Base-by-base conservation (phyloP, 139 green algal species). In the Coelastrella sp. region DNA sequence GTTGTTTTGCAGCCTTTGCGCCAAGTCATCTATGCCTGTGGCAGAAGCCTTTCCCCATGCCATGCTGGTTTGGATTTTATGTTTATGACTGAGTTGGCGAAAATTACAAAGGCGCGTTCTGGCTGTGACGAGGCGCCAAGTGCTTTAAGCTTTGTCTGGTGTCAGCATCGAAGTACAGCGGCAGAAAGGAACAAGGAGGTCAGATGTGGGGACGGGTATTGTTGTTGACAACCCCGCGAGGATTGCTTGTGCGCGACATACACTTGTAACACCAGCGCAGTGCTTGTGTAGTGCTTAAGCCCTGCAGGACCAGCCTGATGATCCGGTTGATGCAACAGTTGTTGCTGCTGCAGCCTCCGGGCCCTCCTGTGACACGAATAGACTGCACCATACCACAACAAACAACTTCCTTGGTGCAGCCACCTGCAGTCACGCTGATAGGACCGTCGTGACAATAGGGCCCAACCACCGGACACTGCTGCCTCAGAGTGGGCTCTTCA, bases 31-130 rank as follows among this genome's bases (percentile, higher is more conserved):
- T 0, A 93, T 73, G 4, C 86, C 89, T 2, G 68, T 74, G 0
- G 71, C 90, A 57, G 57, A 56, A 56, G 73, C 23, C 59, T 86
- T 82, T 11, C 92, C 92, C 92, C 92, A 94, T 6, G 68, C 92
- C 92, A 94, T 94, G 16, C 10, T 75, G 19, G 47, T 58, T 19
- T 80, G 74, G 5, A 56, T 13, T 11, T 56, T 6, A 7, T 0
- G 3, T 19, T 10, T 83, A 7, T 23, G 4, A 66, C 7, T 83
- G 3, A 2, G 32, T 47, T 47, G 32, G 32, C 32, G 1, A 47
- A 47, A 47, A 47, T 47, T 47, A 47, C 32, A 47, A 47, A 47
- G 32, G 32, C 32, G 32, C 32, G 32, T 47, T 47, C 32, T 47
- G 32, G 32, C 32, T 47, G 32, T 47, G 32, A 47, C 32, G 32